phyloP scores from a whole-genome alignment of 2,329 filamentous ascomycete species.

The Bisporella sp. region DNA sequence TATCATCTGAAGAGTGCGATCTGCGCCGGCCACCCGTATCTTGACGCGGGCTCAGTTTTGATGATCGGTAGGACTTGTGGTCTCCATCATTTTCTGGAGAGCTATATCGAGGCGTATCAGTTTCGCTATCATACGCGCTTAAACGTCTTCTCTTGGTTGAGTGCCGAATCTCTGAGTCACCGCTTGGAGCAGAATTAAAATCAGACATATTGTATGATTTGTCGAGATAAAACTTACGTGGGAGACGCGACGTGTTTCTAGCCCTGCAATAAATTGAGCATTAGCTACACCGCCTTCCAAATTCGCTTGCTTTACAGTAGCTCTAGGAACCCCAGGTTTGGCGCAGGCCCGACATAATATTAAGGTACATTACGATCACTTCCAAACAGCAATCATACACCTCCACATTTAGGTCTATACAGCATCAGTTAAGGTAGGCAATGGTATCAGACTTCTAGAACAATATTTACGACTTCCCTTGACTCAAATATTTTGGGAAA shows the following conservation, averaged over 20 bases:
- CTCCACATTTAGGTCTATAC: not conserved
- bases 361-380: no score
- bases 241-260: no score
- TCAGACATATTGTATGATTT: slow-evolving; percentile 17
- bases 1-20: slow-evolving; percentile 19
- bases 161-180: slow-evolving; percentile 8
- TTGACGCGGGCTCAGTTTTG: slow-evolving; percentile 20
- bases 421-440: not conserved
- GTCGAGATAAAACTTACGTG: no score
- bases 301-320: no score
- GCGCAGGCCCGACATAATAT: no score
- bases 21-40: slow-evolving; percentile 16
- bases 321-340: no score
- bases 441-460: slow-evolving; percentile 6
- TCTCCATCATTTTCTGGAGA: slow-evolving; percentile 37
- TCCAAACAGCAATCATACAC: no score
- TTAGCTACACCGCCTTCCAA: no score
- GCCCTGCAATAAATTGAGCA: no score
- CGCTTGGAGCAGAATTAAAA: slow-evolving; percentile 19
- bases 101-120: slow-evolving; percentile 34
- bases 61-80: slow-evolving; percentile 28
- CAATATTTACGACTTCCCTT: not conserved
- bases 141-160: slow-evolving; percentile 20
- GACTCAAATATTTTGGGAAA: no score
- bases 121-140: slow-evolving; percentile 34